Evolutionary conservation across 768 basidiomycete genomes (phyloP), one percentile per base, ranked within the genome.

Genomic region (Leccinum uliginosum): DNA sequence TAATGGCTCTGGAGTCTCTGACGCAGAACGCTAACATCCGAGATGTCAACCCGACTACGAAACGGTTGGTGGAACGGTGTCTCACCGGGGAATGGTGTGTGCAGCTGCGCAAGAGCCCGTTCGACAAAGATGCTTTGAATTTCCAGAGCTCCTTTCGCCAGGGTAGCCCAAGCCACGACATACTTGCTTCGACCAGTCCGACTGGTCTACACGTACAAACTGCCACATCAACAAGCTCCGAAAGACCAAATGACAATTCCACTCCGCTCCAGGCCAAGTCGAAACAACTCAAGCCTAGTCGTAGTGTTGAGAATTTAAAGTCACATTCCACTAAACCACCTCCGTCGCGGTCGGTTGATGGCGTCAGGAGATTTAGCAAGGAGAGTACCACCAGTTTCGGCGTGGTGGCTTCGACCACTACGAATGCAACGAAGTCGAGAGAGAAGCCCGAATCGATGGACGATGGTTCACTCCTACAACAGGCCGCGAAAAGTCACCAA

Each of bases 1-100:
- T 93, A 19, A 83, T 84, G 47, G 79, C 88, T 11, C 81, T 99
- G 27, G 89, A 93, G 65, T 86, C 85, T 0, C 80, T 97, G 27
- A 78, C 87, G 32, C 79, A 84, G 57, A 82, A 94, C 63, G 76
- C 83, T 14, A 77, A 83, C 44, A 89, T 97, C 53, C 83, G 90
- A 29, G 91, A 96, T 47, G 79, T 96, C 60, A 88, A 84, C 56
- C 76, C 91, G 2, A 98, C 95, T 1, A 98, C 95, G 1, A 86
- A 84, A 60, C 84, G 97, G 8, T 81, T 99, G 8, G 97, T 98
- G 17, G 90, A 94, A 57, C 83, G 97, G 40, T 98, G 95, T 71
- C 81, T 98, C 19, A 75, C 77, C 14, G 93, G 89, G 3, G 86
- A 89, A 8, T 97, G 94, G 94, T 90, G 89, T 76, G 81, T 87